Percentiles rank a stretch among this genome's conserved stretches.
These are phyloP conservation scores for Fomitopsis palustris DNA, from an alignment of 1,284 basidiomycete genomes.

Conservation along the genomic window DNA sequence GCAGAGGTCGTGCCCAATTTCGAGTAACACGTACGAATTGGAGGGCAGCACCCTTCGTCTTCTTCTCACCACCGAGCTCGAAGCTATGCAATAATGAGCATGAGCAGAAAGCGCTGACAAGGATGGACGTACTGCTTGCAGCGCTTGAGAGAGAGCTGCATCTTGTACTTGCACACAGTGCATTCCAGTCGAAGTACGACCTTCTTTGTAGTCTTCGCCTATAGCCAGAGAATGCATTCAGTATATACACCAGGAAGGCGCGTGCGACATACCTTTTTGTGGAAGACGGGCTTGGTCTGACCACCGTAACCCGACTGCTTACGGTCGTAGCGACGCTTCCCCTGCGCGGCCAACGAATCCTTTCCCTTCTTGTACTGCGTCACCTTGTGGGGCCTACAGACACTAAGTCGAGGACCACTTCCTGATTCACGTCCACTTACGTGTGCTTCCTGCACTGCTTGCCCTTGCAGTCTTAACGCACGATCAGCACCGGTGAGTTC, in stretches of 20 bases:
- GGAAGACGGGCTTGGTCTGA: constrained; percentile 99
- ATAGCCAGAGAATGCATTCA: neutral
- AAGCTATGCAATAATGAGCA: constrained; percentile 55
- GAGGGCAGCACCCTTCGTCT: constrained; percentile 96
- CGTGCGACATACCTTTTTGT: constrained; percentile 80
- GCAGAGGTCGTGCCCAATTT: neutral
- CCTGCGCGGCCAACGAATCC: constrained; percentile 94
- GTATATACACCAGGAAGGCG: neutral
- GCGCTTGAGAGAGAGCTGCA: constrained; percentile 93
- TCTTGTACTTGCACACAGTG: constrained; percentile 99
- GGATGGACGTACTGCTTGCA: constrained; percentile 89
- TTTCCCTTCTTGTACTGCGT: constrained; percentile 99
- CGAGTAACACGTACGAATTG: constrained; percentile 68
- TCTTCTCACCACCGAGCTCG: constrained; percentile 99
- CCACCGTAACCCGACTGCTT: constrained; percentile 99
- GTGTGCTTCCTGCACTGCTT: constrained; percentile 99
- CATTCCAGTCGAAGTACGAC: constrained; percentile 97
- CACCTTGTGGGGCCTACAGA: constrained; percentile 84
- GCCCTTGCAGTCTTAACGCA: constrained; percentile 86
- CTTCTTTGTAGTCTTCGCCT: constrained; percentile 99
- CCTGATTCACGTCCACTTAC: constrained; percentile 44
- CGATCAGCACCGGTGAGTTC: constrained; percentile 14
- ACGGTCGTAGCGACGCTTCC: constrained; percentile 99
- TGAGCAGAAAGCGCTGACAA: neutral
- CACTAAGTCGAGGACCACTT: neutral